Percentiles rank a stretch among this genome's conserved stretches.
These are phyloP conservation scores for Candida vartiovaarae DNA, from an alignment of 805 yeast genomes.

Conservation along the genomic window DNA sequence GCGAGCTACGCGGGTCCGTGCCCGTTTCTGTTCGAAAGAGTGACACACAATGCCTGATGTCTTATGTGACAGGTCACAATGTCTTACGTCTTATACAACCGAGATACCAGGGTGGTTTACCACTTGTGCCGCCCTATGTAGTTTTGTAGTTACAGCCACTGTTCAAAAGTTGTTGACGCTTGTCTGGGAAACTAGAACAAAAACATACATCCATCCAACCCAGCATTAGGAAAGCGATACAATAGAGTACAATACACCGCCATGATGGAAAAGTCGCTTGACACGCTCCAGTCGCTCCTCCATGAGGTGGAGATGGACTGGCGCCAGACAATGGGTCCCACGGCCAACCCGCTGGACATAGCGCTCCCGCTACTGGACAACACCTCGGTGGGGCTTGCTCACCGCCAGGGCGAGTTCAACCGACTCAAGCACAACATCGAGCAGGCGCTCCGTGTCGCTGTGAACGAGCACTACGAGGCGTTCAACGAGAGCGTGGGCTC, in stretches of 20 bases:
- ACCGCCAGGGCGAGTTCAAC: slow-evolving; percentile 58
- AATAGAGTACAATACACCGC: too few relatives aligned
- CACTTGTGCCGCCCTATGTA: too few relatives aligned
- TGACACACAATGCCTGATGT: too few relatives aligned
- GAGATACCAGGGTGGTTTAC: too few relatives aligned
- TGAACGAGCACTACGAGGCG: slow-evolving; percentile 73
- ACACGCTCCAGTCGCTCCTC: slow-evolving; percentile 13
- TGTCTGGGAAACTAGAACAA: not conserved
- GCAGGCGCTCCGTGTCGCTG: slow-evolving; percentile 55
- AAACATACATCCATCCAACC: not conserved
- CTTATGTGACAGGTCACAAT: too few relatives aligned
- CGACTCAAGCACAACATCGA: slow-evolving; percentile 52
- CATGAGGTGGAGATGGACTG: slow-evolving; percentile 36
- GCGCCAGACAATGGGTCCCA: slow-evolving; percentile 41
- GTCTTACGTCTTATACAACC: too few relatives aligned
- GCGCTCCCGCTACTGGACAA: slow-evolving; percentile 81
- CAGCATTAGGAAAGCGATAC: not conserved
- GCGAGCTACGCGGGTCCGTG: slow-evolving; percentile 4
- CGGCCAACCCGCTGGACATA: slow-evolving; percentile 76
- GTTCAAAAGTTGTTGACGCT: too few relatives aligned
- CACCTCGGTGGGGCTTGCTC: slow-evolving; percentile 87
- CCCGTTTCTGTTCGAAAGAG: not conserved
- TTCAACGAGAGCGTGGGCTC: slow-evolving; percentile 84
- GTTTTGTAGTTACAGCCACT: too few relatives aligned
- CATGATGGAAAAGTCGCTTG: slow-evolving; percentile 14